Evolutionary conservation across 352 stramenopile genomes (phyloP), one percentile per base, ranked within the genome.

Genomic region (Saprolegnia diclina): DNA sequence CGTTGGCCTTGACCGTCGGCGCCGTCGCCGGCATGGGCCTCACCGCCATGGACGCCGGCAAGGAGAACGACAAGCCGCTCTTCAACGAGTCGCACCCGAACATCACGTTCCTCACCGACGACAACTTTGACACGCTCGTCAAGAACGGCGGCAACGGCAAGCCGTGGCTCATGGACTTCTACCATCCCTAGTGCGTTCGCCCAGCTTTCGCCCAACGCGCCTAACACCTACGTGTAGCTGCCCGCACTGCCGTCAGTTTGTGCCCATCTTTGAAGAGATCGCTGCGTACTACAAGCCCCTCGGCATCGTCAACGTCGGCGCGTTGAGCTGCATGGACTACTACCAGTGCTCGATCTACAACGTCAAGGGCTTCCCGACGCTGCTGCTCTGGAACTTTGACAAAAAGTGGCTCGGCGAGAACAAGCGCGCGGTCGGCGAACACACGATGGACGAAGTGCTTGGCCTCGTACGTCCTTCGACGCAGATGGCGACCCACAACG

Each of bases 321-420:
- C 85, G 29, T 72, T 93, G 69, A 90, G 81, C 72, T 93, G 85
- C 77, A 93, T 93, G 85, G 83, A 93, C 75, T 83, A 90, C 73
- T 83, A 91, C 64, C 90, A 91, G 72, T 93, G 85, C 72, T 82
- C 83, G 50, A 79, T 81, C 46, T 82, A 89, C 40, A 79, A 73
- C 14, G 88, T 93, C 70, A 93, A 87, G 69, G 85, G 85, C 14
- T 93, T 93, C 71, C 85, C 85, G 37, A 90, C 85, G 55, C 77
- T 93, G 32, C 89, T 89, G 69, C 72, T 82, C 56, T 75, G 89
- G 63, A 89, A 89, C 70, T 93, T 93, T 69, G 80, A 93, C 77
- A 82, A 87, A 74, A 85, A 77, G 68, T 72, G 77, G 18, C 80
- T 80, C 0, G 79, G 78, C 45, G 85, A 93, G 71, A 88, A 90